phyloP scores from a whole-genome alignment of 2,329 filamentous ascomycete species.

The Bipolaris sorokiniana region DNA sequence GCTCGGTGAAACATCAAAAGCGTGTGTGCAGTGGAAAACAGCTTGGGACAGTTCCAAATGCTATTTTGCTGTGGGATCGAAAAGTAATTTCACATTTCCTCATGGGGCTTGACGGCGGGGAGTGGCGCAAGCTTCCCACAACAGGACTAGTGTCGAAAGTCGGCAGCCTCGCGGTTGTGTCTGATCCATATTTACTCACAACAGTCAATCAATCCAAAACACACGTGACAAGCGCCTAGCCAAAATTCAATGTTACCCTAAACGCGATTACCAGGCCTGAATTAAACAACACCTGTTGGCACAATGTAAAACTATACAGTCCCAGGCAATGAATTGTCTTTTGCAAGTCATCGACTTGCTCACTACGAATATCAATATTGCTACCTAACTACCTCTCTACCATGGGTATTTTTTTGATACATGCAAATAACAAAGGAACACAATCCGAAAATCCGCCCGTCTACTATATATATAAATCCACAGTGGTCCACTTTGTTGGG shows the following conservation, averaged over 20 bases:
- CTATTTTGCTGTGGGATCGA: neutral
- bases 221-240: neutral
- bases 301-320: too few relatives aligned
- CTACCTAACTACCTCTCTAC: neutral
- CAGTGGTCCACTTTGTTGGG: neutral
- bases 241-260: neutral
- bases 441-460: neutral
- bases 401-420: neutral
- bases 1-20: neutral
- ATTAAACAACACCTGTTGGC: neutral
- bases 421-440: neutral
- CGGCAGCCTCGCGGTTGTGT: neutral
- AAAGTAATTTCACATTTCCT: neutral
- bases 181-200: neutral
- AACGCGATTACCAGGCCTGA: neutral
- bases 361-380: neutral
- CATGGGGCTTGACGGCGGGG: neutral
- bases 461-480: neutral
- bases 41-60: neutral
- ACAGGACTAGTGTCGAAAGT: constrained; percentile 5
- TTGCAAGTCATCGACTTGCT: too few relatives aligned
- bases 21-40: neutral
- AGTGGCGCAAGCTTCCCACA: constrained; percentile 6
- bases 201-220: neutral
- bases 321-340: too few relatives aligned